Base-by-base conservation (phyloP, 352 stramenopile genomes). In the Lagenidium sp. region DNA sequence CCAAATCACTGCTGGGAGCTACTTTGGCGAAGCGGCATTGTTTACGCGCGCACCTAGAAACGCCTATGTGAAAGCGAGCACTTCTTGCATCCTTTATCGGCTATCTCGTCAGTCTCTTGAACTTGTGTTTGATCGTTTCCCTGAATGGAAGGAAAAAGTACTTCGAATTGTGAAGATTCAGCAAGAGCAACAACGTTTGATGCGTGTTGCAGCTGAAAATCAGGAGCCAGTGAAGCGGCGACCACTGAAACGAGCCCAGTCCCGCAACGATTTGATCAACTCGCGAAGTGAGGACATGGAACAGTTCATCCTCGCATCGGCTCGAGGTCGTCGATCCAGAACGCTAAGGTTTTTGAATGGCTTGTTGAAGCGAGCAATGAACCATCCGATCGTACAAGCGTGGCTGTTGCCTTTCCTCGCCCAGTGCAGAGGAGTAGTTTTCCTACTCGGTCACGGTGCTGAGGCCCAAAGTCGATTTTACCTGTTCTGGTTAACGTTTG, bases 81-180 rank as follows among this genome's bases (percentile, higher is more conserved):
- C n/a, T n/a, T n/a, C n/a, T n/a, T n/a, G n/a, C n/a, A n/a, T n/a
- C n/a, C n/a, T n/a, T n/a, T n/a, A n/a, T n/a, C n/a, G n/a, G n/a
- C n/a, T n/a, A n/a, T n/a, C n/a, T n/a, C n/a, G n/a, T n/a, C n/a
- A n/a, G n/a, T n/a, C n/a, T 16, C 54, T 81, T 10, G 68, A 84
- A 36, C 41, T 75, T n/a, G 68, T 82, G 0, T 82, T 84, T 48
- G 57, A 72, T 2, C 56, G 70, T 3, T 80, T 75, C 26, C 70
- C 68, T 0, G 65, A 79, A 26, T 85, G 68, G 73, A 78, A 81
- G 42, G 44, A 61, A 20, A 84, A 81, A 30, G 70, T 85, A 15
- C 38, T 84, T 29, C 66, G 65, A 1, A 79, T 83, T 31, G 63
- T 75, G 21, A 81, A n/a, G n/a, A n/a, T 82, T 26, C 63, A 82